A percentile compares a stretch with the other conserved stretches of the same genome.
Conservation (phyloP, 2,329 filamentous ascomycete species). For the Fusarium hainanense region DNA sequence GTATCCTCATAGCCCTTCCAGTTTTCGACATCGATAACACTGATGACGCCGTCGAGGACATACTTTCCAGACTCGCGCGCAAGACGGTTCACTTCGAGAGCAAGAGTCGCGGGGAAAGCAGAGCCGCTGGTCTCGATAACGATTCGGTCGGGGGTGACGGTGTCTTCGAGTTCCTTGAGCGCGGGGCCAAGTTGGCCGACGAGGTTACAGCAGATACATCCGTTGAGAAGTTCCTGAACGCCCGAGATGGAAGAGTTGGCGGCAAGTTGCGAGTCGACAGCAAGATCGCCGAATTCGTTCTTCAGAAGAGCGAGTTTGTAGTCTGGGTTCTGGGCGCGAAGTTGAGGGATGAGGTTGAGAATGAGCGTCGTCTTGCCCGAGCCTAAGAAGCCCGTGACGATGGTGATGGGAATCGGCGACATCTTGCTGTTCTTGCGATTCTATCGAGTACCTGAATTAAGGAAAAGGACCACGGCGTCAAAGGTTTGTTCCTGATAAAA, state of each 20-base stretch:
- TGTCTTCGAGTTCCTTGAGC: slow-evolving; percentile 75
- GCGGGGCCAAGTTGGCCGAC: slow-evolving; percentile 90
- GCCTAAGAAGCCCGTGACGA: slow-evolving; percentile 95
- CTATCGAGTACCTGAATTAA: not conserved
- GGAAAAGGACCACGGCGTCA: not conserved
- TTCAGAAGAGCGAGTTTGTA: slow-evolving; percentile 96
- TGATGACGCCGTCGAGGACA: slow-evolving; percentile 86
- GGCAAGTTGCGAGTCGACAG: slow-evolving; percentile 92
- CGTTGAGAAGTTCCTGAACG: slow-evolving; percentile 92
- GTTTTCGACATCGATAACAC: slow-evolving; percentile 93
- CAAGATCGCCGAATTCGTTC: slow-evolving; percentile 97
- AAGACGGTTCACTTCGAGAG: slow-evolving; percentile 88
- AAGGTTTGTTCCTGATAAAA: slow-evolving; percentile 32
- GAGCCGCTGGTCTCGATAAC: slow-evolving; percentile 93
- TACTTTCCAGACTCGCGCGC: slow-evolving; percentile 76
- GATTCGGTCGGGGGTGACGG: slow-evolving; percentile 78
- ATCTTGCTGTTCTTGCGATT: slow-evolving; percentile 52
- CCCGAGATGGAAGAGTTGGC: slow-evolving; percentile 84
- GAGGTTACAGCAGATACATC: slow-evolving; percentile 98
- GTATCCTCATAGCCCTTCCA: slow-evolving; percentile 94
- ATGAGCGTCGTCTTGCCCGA: slow-evolving; percentile 97
- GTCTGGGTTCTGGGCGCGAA: slow-evolving; percentile 73
- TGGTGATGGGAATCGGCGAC: slow-evolving; percentile 86
- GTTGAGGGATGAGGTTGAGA: slow-evolving; percentile 91
- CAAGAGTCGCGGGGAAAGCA: slow-evolving; percentile 88